Evolutionary conservation across 2,329 filamentous ascomycete species (phyloP).

Genomic region (Penicillium sp.): DNA sequence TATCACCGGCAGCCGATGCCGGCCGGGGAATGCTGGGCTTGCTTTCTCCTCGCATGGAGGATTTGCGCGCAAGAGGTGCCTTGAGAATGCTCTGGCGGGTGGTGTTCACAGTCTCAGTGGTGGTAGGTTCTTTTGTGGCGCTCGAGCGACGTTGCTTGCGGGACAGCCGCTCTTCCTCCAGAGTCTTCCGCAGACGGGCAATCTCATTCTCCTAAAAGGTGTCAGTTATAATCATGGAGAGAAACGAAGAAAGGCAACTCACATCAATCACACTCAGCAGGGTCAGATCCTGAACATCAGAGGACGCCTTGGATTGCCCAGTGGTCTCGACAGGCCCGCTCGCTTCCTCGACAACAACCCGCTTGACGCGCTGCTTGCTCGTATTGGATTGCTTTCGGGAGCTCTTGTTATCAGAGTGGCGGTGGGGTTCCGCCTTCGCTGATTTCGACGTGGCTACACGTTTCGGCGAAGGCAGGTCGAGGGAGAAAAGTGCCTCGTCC

Average conservation of each 20-base stretch:
- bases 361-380: slow-evolving; percentile 41
- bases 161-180: slow-evolving; percentile 55
- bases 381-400: slow-evolving; percentile 36
- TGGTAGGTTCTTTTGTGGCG: slow-evolving; percentile 30
- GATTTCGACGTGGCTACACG: slow-evolving; percentile 23
- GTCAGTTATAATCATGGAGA: too few species aligned
- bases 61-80: slow-evolving; percentile 49
- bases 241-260: too few species aligned
- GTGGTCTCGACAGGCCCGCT: slow-evolving; percentile 33
- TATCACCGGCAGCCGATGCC: slow-evolving; percentile 36
- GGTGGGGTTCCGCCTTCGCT: slow-evolving; percentile 17
- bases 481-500: slow-evolving; percentile 40
- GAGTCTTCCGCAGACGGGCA: slow-evolving; percentile 51
- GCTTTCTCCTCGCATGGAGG: slow-evolving; percentile 54
- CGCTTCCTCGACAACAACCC: slow-evolving; percentile 36
- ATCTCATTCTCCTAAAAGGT: slow-evolving; percentile 45
- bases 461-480: slow-evolving; percentile 30
- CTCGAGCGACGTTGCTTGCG: slow-evolving; percentile 41
- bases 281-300: slow-evolving; percentile 46
- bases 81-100: slow-evolving; percentile 40
- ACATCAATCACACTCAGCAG: slow-evolving; percentile 55
- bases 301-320: slow-evolving; percentile 29
- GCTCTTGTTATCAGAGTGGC: slow-evolving; percentile 21
- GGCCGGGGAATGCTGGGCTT: slow-evolving; percentile 38
- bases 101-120: slow-evolving; percentile 41